Conservation (phyloP, 352 stramenopile species). For the Peronospora belbahrii region DNA sequence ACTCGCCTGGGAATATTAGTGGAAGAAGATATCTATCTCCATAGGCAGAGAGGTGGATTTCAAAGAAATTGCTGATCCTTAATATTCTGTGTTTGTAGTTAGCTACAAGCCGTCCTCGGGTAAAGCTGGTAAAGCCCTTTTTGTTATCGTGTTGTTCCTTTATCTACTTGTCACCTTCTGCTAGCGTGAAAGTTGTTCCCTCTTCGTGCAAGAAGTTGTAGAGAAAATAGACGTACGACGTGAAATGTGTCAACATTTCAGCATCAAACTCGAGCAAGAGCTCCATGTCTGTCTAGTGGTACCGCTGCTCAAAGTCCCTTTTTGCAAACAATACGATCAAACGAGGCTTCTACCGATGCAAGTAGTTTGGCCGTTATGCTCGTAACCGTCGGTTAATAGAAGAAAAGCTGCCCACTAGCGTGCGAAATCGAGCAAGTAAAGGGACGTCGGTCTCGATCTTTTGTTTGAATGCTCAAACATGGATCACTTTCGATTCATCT, state of each 20-base stretch:
- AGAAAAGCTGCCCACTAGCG: conserved; percentile 13
- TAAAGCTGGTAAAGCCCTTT: too few species aligned
- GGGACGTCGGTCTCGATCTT: background rate
- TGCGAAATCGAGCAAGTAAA: background rate
- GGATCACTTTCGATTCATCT: conserved; percentile 29
- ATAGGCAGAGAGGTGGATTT: too few species aligned
- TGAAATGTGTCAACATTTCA: background rate
- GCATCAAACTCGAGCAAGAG: background rate
- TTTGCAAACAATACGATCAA: conserved; percentile 10
- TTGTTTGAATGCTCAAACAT: background rate
- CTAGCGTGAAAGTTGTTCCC: background rate
- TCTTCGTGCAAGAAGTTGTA: background rate
- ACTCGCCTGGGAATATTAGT: background rate
- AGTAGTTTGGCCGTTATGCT: conserved; percentile 22
- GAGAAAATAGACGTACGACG: background rate
- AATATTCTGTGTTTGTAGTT: background rate
- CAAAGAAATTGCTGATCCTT: background rate
- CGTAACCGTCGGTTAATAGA: conserved; percentile 16
- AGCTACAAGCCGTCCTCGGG: too few species aligned
- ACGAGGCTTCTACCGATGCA: conserved; percentile 10
- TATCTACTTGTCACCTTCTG: too few species aligned
- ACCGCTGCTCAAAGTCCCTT: background rate
- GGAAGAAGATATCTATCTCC: too few species aligned
- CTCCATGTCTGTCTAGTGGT: too few species aligned
- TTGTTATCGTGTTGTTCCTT: too few species aligned